Base-by-base conservation (phyloP, 495 filamentous ascomycete genomes). In the Penicillium macrosclerotiorum region DNA sequence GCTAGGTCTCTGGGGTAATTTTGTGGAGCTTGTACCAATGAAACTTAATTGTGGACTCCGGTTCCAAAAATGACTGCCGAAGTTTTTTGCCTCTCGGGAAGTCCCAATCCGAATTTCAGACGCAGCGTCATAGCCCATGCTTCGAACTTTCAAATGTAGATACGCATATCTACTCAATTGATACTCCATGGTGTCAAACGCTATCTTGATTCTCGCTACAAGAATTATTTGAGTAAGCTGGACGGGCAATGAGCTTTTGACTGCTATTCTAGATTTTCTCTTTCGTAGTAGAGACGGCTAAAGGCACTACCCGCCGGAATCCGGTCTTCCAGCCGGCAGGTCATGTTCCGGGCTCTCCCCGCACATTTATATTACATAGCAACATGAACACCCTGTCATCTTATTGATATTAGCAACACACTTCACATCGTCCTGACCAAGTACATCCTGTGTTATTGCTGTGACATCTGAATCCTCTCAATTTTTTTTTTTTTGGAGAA, bases 11-110 rank as follows among this genome's bases (percentile, higher is more conserved):
- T 17, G 34, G 18, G 25, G 32, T 11, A 35, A 25, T 31, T 24
- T 25, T 39, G 13, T 11, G 18, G 18, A n/a, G 12, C 8, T 34
- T 17, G 12, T 13, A 2, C 31, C 30, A 26, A 42, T 30, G 22
- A n/a, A 19, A 26, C 5, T 35, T 36, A 20, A 24, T 8, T 8
- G 18, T 23, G 13, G 20, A 27, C 13, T 37, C 37, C 13, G 17
- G 23, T 38, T 23, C 36, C 27, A 13, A 41, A n/a, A n/a, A 13
- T 8, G 23, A 8, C 12, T 35, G 46, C 47, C 42, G 51, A 45
- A 35, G n/a, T 24, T 41, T 48, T 29, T 42, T 34, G 31, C n/a
- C 16, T 17, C 35, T 42, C 51, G 51, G 51, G 17, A 45, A 39
- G 32, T 51, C 2, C 45, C 6, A 1, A 13, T 41, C 51, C 50